Evolutionary conservation across 2,329 filamentous ascomycete genomes (phyloP).

Genomic region (Sclerotinia sclerotiorum): DNA sequence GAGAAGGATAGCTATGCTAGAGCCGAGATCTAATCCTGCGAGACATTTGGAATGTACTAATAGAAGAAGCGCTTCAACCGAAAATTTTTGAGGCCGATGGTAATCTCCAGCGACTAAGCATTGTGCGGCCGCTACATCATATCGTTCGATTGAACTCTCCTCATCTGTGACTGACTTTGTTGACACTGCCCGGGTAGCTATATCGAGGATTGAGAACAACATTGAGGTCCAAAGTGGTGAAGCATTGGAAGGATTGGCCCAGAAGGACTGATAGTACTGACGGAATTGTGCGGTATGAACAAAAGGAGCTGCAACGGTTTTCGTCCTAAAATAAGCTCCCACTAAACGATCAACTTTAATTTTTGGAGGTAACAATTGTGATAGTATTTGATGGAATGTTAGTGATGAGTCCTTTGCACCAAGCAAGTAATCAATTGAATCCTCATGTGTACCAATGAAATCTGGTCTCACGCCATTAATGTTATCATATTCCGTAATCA

Average conservation of each 20-base stretch:
- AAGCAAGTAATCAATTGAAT: too few relatives aligned
- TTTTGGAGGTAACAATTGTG: constrained; percentile 29
- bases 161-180: neutral
- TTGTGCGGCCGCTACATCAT: constrained; percentile 43
- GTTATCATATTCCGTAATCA: constrained; percentile 17
- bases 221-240: constrained; percentile 35
- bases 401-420: constrained; percentile 2
- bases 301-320: constrained; percentile 29
- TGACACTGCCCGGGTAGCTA: constrained; percentile 25
- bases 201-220: constrained; percentile 32
- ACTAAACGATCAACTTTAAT: constrained; percentile 29
- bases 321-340: constrained; percentile 29
- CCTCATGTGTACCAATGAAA: neutral
- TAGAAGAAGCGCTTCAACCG: constrained; percentile 51
- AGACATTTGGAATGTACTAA: constrained; percentile 54
- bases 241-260: constrained; percentile 24
- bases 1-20: constrained; percentile 53
- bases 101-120: constrained; percentile 53
- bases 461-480: neutral
- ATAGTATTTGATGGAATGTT: constrained; percentile 28
- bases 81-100: constrained; percentile 48
- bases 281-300: constrained; percentile 33
- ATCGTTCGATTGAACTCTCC: neutral
- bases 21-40: constrained; percentile 50
- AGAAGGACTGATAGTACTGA: constrained; percentile 33